phyloP scores from a whole-genome alignment of 176 grass and related monocot species.

The Dendrocalamus sinicus region DNA sequence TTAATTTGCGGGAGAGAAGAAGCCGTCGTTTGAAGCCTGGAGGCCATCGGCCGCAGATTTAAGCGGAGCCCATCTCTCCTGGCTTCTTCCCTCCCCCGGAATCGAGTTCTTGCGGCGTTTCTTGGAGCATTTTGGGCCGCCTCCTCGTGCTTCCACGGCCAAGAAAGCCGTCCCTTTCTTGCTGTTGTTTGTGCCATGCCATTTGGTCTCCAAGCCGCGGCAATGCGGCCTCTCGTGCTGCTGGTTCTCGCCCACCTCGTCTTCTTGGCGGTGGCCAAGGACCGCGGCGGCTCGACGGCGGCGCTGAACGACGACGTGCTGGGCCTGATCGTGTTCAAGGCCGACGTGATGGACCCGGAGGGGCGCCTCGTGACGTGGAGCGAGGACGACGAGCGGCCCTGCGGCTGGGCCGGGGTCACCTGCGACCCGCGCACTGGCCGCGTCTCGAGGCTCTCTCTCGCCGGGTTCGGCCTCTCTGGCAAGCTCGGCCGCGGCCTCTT shows the following conservation, averaged over 20 bases:
- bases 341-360: slow-evolving; percentile 73
- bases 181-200: background rate
- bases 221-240: slow-evolving; percentile 49
- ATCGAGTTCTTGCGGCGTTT: background rate
- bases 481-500: slow-evolving; percentile 87
- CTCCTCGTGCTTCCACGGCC: background rate
- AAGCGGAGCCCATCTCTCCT: background rate
- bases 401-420: slow-evolving; percentile 69
- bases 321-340: slow-evolving; percentile 92
- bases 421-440: slow-evolving; percentile 74
- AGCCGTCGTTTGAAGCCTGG: background rate
- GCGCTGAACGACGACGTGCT: slow-evolving; percentile 90
- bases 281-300: slow-evolving; percentile 15
- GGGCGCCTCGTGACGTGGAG: slow-evolving; percentile 83
- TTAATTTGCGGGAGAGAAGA: slow-evolving; percentile 16
- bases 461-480: slow-evolving; percentile 77
- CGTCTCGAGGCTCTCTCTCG: slow-evolving; percentile 64
- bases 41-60: slow-evolving; percentile 21
- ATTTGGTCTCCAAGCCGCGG: slow-evolving; percentile 8
- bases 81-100: background rate
- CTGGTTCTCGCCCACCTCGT: slow-evolving; percentile 46
- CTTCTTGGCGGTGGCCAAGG: slow-evolving; percentile 39
- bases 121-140: background rate
- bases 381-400: slow-evolving; percentile 84
- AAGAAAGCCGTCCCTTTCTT: background rate